These are phyloP conservation scores for Eucalyptus fibrosa DNA, from an alignment of 345 rosid genomes.

Conservation along the genomic window DNA sequence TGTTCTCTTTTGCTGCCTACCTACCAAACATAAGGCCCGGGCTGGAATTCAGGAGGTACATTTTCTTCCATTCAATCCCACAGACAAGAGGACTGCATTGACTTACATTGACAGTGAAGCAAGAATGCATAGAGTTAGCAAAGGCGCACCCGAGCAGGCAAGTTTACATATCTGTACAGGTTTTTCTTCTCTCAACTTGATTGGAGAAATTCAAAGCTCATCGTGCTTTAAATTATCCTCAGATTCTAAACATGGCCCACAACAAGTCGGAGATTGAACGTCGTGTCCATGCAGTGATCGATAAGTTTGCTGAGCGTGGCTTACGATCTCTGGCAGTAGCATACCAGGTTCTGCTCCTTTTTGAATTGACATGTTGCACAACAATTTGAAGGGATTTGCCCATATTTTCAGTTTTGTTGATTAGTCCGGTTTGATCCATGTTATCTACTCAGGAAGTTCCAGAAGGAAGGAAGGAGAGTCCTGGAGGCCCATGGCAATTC, in stretches of 20 bases:
- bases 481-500: slow-evolving; percentile 97
- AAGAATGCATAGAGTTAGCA: slow-evolving; percentile 97
- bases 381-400: not conserved
- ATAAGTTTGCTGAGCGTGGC: slow-evolving; percentile 94
- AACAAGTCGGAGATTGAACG: slow-evolving; percentile 82
- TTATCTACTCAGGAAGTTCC: slow-evolving; percentile 65
- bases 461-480: slow-evolving; percentile 74
- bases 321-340: slow-evolving; percentile 97
- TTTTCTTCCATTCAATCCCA: slow-evolving; percentile 97
- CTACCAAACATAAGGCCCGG: slow-evolving; percentile 53
- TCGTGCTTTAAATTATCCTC: not conserved
- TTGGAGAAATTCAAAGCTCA: not conserved
- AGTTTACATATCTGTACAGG: not conserved
- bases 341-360: slow-evolving; percentile 46
- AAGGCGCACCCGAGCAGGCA: slow-evolving; percentile 99
- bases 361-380: not conserved
- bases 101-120: slow-evolving; percentile 67
- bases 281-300: slow-evolving; percentile 88
- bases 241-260: slow-evolving; percentile 89
- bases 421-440: not conserved
- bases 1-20: not conserved
- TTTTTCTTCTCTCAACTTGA: not conserved
- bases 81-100: slow-evolving; percentile 94
- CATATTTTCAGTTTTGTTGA: not conserved
- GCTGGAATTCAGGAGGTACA: slow-evolving; percentile 92